Evolutionary conservation across 805 yeast species (phyloP), one percentile per base, ranked within the genome.

Genomic region (Helenozyma baotianmanensis): DNA sequence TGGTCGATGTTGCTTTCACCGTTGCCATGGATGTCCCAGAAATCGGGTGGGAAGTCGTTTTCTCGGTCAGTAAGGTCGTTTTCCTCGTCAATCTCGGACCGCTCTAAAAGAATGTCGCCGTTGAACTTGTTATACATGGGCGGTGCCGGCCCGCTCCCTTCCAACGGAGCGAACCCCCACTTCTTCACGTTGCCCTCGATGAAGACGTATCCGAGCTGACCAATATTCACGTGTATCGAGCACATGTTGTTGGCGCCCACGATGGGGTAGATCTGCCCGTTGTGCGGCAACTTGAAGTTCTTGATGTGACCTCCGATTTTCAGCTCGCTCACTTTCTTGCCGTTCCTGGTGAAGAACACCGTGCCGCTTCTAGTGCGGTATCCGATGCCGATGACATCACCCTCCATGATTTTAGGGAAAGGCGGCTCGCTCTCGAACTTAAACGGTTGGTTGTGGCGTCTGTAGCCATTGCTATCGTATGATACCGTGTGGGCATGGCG

Each of bases 361-460:
- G 95, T 80, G 2, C 97, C 95, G 12, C 85, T 69, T 27, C 87
- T 68, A 2, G 85, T 78, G 39, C 90, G 72, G 52, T 86, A 83
- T 0, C 98, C 98, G 18, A 90, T 76, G 2, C 98, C 98, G 10
- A 92, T 71, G 21, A 92, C 94, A 56, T 92, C 98, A 19, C 97
- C 97, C 43, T 82, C 78, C 22, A 76, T 71, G 29, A 80, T 58
- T 15, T 56, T 46, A 0, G 95, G 90, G 70, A 49, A 80, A 47
- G 45, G 73, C 39, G 53, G 72, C 40, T 54, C 85, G 59, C 46
- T 62, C 49, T 36, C 56, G 47, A 54, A 51, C 4, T 59, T 50
- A 38, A 86, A 85, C 5, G 96, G 87, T 54, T 83, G 85, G 54
- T 85, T 87, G 40, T 76, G 72, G 33, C 97, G 71, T 36, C 95